Conservation (phyloP, 2,329 filamentous ascomycete species). For the Beauveria caledonica region DNA sequence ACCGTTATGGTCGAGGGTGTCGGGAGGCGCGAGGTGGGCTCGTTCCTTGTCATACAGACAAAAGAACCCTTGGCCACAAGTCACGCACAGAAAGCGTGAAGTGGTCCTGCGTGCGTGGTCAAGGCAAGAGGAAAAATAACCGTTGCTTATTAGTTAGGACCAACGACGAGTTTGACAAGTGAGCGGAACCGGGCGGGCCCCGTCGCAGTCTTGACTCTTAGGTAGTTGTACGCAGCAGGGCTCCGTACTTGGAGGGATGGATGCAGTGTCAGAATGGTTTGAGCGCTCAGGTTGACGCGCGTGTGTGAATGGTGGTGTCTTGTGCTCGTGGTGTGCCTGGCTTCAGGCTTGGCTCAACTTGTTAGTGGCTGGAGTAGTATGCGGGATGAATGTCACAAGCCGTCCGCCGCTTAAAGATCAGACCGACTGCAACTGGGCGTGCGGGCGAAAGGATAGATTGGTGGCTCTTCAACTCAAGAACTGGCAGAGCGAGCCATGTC, state of each 20-base stretch:
- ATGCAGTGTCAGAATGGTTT: constrained; percentile 10
- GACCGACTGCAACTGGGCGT: neutral
- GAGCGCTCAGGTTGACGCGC: constrained; percentile 6
- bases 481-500: constrained; percentile 1
- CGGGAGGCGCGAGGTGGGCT: constrained; percentile 12
- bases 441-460: constrained; percentile 3
- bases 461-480: neutral
- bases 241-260: neutral
- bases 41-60: constrained; percentile 1
- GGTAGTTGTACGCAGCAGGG: neutral
- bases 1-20: constrained; percentile 20
- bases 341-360: neutral
- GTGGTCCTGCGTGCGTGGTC: neutral
- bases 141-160: neutral
- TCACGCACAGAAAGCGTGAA: constrained; percentile 2
- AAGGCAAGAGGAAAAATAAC: neutral
- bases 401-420: constrained; percentile 6
- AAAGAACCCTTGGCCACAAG: constrained; percentile 9
- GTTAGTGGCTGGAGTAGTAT: constrained; percentile 1
- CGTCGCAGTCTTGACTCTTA: neutral
- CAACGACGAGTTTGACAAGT: neutral
- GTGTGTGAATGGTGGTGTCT: neutral
- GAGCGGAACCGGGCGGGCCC: neutral
- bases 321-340: constrained; percentile 2
- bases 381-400: constrained; percentile 11